Evolutionary conservation across 179 eudicot genomes (phyloP).

Genomic region (Carnegiea gigantea): DNA sequence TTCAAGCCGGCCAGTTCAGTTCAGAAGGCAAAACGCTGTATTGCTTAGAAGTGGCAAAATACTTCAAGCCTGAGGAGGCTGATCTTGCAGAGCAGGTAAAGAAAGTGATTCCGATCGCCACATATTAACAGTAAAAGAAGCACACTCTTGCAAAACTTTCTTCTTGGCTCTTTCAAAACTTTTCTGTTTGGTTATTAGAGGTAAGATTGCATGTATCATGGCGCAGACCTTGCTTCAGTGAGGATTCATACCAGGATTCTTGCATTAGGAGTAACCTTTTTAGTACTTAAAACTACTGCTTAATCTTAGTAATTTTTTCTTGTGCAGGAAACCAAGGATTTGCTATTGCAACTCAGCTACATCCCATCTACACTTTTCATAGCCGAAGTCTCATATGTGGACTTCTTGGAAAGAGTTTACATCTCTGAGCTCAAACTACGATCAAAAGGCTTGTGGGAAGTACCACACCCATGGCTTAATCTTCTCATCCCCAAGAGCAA

Average conservation of each 20-base stretch:
- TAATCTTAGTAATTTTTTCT: not conserved
- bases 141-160: not conserved
- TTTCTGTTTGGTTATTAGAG: not conserved
- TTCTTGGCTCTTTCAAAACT: not conserved
- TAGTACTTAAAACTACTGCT: not conserved
- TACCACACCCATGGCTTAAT: constrained; percentile 98
- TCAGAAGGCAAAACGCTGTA: constrained; percentile 67
- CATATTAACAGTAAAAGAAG: not conserved
- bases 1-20: constrained; percentile 60
- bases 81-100: constrained; percentile 46
- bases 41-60: constrained; percentile 64
- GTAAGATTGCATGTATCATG: not conserved
- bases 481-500: constrained; percentile 75
- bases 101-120: not conserved
- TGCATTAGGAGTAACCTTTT: not conserved
- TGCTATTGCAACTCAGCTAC: constrained; percentile 60
- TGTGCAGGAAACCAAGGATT: constrained; percentile 53
- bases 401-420: constrained; percentile 83
- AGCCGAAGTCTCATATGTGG: constrained; percentile 64
- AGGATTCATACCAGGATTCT: not conserved
- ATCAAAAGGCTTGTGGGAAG: constrained; percentile 79
- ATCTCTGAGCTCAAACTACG: constrained; percentile 65
- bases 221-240: not conserved
- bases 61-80: constrained; percentile 40
- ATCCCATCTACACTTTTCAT: constrained; percentile 66